These are phyloP conservation scores for Lecanicillium sp. DNA, from an alignment of 2,329 filamentous ascomycete genomes.

Conservation along the genomic window DNA sequence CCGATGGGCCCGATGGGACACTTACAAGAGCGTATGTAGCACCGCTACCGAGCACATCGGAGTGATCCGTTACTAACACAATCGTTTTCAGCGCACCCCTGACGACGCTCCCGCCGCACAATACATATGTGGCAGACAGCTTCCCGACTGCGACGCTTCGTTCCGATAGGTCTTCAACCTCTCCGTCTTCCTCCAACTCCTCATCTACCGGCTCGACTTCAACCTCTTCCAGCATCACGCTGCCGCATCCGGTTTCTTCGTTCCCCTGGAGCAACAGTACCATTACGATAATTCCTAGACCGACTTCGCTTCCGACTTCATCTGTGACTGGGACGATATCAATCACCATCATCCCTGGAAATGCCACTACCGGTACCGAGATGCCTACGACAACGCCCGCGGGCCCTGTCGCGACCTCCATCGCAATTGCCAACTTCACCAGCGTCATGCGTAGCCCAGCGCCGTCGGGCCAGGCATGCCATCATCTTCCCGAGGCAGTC, in stretches of 20 bases:
- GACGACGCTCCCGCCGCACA: neutral
- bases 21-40: too few species aligned
- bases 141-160: neutral
- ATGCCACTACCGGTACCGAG: neutral
- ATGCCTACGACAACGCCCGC: neutral
- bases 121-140: neutral
- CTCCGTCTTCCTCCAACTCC: neutral
- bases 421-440: slow-evolving; percentile 10
- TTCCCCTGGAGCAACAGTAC: neutral
- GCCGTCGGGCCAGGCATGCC: slow-evolving; percentile 20
- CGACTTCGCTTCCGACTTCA: neutral
- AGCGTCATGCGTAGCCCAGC: slow-evolving; percentile 6
- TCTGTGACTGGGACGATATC: neutral
- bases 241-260: neutral
- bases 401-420: neutral
- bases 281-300: neutral
- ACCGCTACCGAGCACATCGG: neutral
- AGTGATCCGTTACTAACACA: neutral
- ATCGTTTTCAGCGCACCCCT: neutral
- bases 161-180: neutral
- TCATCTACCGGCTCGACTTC: neutral
- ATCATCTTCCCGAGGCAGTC: slow-evolving; percentile 22
- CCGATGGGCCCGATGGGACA: too few species aligned
- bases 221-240: neutral
- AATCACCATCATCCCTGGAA: neutral